phyloP scores from a whole-genome alignment of 1,284 basidiomycete species.

The Ganoderma meredithae region DNA sequence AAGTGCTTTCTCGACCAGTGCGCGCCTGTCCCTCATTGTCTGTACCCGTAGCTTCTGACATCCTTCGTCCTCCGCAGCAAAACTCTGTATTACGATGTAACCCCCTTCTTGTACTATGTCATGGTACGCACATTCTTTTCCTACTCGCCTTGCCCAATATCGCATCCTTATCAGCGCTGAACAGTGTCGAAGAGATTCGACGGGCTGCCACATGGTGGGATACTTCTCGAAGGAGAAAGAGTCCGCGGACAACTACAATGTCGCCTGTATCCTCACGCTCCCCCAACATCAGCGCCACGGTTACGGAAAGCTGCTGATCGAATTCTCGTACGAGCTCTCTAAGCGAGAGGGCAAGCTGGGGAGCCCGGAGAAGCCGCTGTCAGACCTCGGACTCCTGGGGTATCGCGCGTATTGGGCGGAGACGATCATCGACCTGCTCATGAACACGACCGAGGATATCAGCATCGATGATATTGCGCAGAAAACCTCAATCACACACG shows the following conservation, averaged over 20 bases:
- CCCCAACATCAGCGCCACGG: constrained; percentile 98
- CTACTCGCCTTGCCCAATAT: constrained; percentile 14
- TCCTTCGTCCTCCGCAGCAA: constrained; percentile 64
- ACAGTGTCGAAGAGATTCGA: constrained; percentile 86
- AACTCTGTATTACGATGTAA: constrained; percentile 99
- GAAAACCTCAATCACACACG: constrained; percentile 95
- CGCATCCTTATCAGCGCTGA: constrained; percentile 28
- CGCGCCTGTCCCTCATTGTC: constrained; percentile 21
- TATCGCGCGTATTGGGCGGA: constrained; percentile 99
- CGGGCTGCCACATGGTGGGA: constrained; percentile 94
- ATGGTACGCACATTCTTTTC: constrained; percentile 67
- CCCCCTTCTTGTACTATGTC: constrained; percentile 99
- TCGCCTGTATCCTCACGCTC: constrained; percentile 97
- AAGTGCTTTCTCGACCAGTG: constrained; percentile 99
- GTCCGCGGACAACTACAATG: constrained; percentile 97
- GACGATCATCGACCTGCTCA: constrained; percentile 91
- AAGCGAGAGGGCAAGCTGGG: constrained; percentile 97
- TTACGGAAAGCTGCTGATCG: constrained; percentile 95
- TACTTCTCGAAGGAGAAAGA: constrained; percentile 99
- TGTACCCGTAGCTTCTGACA: constrained; percentile 35
- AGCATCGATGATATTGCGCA: constrained; percentile 98
- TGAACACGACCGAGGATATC: constrained; percentile 79
- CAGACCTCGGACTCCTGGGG: constrained; percentile 91
- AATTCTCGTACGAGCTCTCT: constrained; percentile 98
- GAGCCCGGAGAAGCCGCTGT: constrained; percentile 97